These are phyloP conservation scores for Nitzschia sp. DNA, from an alignment of 108 stramenopile species.

Conservation along the genomic window DNA sequence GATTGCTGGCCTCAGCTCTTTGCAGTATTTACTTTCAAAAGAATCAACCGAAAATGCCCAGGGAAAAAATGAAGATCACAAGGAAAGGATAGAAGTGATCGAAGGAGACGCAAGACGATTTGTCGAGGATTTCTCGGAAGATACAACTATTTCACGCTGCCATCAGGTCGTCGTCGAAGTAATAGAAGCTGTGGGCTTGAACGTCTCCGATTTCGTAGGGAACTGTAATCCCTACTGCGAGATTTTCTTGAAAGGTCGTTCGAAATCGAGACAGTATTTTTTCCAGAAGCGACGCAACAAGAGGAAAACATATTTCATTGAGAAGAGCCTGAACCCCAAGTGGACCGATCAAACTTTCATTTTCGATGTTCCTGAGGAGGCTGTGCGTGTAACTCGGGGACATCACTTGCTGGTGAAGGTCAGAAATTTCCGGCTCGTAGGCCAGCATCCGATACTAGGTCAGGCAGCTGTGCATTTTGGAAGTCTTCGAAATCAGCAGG, in stretches of 20 bases:
- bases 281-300: conserved; percentile 43
- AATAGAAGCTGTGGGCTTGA: conserved; percentile 77
- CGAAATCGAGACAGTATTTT: conserved; percentile 32
- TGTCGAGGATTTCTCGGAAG: conserved; percentile 51
- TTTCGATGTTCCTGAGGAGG: conserved; percentile 78
- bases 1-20: conserved; percentile 24
- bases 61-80: not conserved
- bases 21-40: conserved; percentile 21
- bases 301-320: conserved; percentile 77
- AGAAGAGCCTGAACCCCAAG: conserved; percentile 71
- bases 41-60: not conserved
- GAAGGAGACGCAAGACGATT: conserved; percentile 29
- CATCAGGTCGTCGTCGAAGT: conserved; percentile 85
- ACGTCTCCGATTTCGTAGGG: conserved; percentile 55
- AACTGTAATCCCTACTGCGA: conserved; percentile 82
- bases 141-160: conserved; percentile 43
- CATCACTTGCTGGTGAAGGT: conserved; percentile 57
- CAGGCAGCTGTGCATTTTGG: conserved; percentile 73
- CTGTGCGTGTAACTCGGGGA: conserved; percentile 60
- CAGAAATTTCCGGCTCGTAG: conserved; percentile 52
- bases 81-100: conserved; percentile 8
- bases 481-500: conserved; percentile 67
- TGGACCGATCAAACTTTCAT: conserved; percentile 86
- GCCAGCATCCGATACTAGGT: conserved; percentile 58
- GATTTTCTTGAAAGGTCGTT: conserved; percentile 54